Evolutionary conservation across 352 stramenopile species (phyloP), one percentile per base, ranked within the genome.

Genomic region (Blastocystis sp.): DNA sequence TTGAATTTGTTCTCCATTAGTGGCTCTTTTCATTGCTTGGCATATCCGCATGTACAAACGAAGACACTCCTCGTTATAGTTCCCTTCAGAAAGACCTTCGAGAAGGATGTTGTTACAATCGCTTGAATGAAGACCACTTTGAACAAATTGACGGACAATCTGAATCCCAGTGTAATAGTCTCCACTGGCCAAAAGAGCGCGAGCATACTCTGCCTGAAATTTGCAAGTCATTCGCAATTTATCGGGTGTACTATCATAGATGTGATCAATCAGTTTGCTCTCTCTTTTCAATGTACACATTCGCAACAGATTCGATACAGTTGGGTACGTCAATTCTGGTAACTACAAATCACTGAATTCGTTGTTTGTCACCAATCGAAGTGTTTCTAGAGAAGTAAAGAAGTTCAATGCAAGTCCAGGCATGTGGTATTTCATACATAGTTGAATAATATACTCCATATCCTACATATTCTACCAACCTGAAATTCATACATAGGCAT

Each of bases 41-140:
- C 32, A n/a, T 16, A 83, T 61, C 16, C 71, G 71, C 46, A 24
- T 51, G 29, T 65, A 83, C 16, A 83, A 27, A 3, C 49, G 71
- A 12, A 83, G 51, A 83, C 71, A 83, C 32, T 83, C 71, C 51
- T 83, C 71, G 29, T 83, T 39, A 56, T 59, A 83, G 11, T 63
- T 63, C 9, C 42, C 71, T 43, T 83, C 71, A 11, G 71, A 83
- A 21, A 83, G 71, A 39, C 71, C 71, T 63, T 83, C 71, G 9
- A 83, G 46, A 12, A 83, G 71, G n/a, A 83, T 65, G 49, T 83
- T 83, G 27, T 66, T 59, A 6, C 49, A 61, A 24, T 61, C 32
- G 49, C 52, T 83, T 11, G 43, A 83, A 12, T 14, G 51, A 66
- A 66, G 9, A 19, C 71, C 71, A 2, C 58, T 35, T 1, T 67